Evolutionary conservation across 225 moss, liverwort and hornwort genomes (phyloP).

Genomic region (Asterella californica): DNA sequence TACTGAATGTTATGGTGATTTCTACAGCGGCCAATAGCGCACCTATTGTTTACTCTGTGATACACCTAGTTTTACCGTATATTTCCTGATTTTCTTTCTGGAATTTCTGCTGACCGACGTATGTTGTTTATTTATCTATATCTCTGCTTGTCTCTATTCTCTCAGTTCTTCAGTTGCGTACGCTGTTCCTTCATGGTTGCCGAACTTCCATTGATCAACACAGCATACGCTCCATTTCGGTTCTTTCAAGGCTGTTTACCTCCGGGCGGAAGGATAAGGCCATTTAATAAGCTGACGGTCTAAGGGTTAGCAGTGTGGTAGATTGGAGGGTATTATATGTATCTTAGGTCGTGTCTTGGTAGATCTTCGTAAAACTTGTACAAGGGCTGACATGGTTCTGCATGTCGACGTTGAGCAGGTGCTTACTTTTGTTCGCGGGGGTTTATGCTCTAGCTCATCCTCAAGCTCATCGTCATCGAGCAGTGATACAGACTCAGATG

Average conservation of each 20-base stretch:
- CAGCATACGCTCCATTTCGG: background rate
- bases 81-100: background rate
- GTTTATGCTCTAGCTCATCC: conserved; percentile 3
- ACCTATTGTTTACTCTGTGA: too few species aligned
- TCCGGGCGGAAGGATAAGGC: background rate
- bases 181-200: background rate
- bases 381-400: background rate
- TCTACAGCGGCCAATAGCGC: too few species aligned
- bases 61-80: too few species aligned
- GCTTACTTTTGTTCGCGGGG: background rate
- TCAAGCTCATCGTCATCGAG: conserved; percentile 26
- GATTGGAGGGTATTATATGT: background rate
- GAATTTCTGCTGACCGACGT: too few species aligned
- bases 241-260: background rate
- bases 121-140: too few species aligned
- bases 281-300: too few species aligned
- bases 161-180: background rate
- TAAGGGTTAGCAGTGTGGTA: background rate
- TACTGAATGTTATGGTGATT: background rate
- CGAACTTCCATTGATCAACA: background rate
- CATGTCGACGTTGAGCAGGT: conserved; percentile 1
- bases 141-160: too few species aligned
- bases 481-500: conserved; percentile 37
- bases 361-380: background rate
- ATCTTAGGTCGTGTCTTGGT: background rate